Conservation (phyloP, 1,284 basidiomycete species). For the Cryptococcus floricola region DNA sequence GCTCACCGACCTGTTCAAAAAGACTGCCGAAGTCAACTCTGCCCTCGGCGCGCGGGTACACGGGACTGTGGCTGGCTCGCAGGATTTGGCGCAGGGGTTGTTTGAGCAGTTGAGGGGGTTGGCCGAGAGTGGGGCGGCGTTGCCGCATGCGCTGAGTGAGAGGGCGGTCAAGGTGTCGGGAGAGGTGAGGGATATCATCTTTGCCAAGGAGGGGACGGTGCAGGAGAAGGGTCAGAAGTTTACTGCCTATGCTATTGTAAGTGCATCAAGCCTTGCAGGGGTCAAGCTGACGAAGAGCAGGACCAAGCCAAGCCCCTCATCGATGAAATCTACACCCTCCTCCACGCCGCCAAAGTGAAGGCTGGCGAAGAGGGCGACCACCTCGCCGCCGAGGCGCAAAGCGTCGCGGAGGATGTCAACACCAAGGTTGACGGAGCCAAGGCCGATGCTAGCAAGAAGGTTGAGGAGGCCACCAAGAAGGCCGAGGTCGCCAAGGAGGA, state of each 20-base stretch:
- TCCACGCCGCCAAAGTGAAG: slow-evolving; percentile 43
- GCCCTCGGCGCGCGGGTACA: slow-evolving; percentile 38
- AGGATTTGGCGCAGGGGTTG: slow-evolving; percentile 38
- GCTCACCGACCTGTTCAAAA: slow-evolving; percentile 38
- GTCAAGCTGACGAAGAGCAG: slow-evolving; percentile 12
- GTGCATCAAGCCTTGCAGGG: background rate
- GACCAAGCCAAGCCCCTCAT: slow-evolving; percentile 48
- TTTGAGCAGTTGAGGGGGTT: slow-evolving; percentile 43
- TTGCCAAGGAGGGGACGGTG: slow-evolving; percentile 42
- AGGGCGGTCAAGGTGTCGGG: slow-evolving; percentile 36
- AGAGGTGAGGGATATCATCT: slow-evolving; percentile 45
- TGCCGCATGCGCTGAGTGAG: slow-evolving; percentile 38
- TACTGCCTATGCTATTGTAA: slow-evolving; percentile 42
- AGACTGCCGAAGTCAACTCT: slow-evolving; percentile 41
- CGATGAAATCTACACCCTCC: slow-evolving; percentile 46
- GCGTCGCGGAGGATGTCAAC: background rate
- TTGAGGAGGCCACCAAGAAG: background rate
- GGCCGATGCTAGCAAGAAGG: background rate
- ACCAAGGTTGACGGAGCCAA: background rate
- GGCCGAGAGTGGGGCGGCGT: slow-evolving; percentile 40
- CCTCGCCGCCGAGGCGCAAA: slow-evolving; percentile 2
- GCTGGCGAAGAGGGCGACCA: slow-evolving; percentile 19
- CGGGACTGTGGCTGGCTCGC: slow-evolving; percentile 37
- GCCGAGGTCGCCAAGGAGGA: background rate
- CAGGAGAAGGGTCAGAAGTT: slow-evolving; percentile 49